Percentiles rank a stretch among this genome's conserved stretches.
phyloP scores from a whole-genome alignment of 352 stramenopile genomes.

The Pythium aquatile region DNA sequence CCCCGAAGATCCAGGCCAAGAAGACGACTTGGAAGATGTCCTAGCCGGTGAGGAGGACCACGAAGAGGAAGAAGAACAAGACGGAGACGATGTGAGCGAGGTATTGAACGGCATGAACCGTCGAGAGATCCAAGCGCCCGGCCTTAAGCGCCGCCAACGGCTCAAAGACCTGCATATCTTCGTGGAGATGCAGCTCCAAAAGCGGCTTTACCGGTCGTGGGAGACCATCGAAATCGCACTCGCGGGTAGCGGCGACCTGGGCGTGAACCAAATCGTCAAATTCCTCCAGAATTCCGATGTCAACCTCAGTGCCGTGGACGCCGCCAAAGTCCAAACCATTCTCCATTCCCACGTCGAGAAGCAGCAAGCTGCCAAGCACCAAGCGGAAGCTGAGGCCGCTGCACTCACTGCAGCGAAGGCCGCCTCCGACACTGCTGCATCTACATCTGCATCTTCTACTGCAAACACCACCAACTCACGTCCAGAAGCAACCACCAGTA shows the following conservation, averaged over 20 bases:
- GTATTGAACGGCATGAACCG: not conserved
- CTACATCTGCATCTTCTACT: not conserved
- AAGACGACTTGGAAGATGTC: slow-evolving; percentile 15
- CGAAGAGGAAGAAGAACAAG: slow-evolving; percentile 13
- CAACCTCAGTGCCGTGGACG: slow-evolving; percentile 53
- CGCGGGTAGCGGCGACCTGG: slow-evolving; percentile 62
- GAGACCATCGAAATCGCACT: slow-evolving; percentile 75
- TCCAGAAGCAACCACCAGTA: not conserved
- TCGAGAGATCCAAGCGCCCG: slow-evolving; percentile 29
- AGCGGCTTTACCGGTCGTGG: slow-evolving; percentile 64
- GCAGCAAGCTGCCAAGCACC: slow-evolving; percentile 14
- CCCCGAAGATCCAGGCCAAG: not conserved
- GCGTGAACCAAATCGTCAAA: slow-evolving; percentile 60
- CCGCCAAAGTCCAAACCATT: slow-evolving; percentile 54
- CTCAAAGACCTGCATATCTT: slow-evolving; percentile 66
- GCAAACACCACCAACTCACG: not conserved
- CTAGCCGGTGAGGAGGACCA: slow-evolving; percentile 15
- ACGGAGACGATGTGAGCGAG: not conserved
- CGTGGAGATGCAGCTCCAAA: slow-evolving; percentile 64
- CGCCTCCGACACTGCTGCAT: not conserved
- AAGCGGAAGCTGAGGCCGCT: slow-evolving; percentile 12
- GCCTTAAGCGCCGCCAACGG: slow-evolving; percentile 47
- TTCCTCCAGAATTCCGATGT: slow-evolving; percentile 71
- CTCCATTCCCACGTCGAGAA: slow-evolving; percentile 47
- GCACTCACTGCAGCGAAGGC: not conserved